Evolutionary conservation across 139 green algal species (phyloP).

Genomic region (Chloropicon primus): DNA sequence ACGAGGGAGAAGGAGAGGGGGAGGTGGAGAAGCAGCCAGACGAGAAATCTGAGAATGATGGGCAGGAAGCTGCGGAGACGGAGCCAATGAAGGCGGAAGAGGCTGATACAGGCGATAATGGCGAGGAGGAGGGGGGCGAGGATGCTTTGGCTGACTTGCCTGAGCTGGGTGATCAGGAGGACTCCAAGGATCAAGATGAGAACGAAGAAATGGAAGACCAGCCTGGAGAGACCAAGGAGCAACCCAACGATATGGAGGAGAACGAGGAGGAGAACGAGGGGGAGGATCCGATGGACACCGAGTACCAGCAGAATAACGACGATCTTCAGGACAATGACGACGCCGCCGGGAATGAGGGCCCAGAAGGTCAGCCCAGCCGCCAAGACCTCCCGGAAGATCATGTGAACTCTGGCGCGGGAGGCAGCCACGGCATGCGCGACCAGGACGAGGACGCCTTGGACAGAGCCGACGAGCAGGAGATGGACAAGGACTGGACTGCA

Average conservation of each 20-base stretch:
- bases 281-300: conserved; percentile 6
- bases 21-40: conserved; percentile 12
- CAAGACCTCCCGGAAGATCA: not conserved
- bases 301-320: conserved; percentile 14
- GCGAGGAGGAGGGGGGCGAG: conserved; percentile 13
- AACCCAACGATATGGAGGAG: conserved; percentile 9
- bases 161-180: conserved; percentile 11
- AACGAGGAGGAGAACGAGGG: conserved; percentile 15
- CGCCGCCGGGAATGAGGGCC: not conserved
- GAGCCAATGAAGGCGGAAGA: conserved; percentile 8
- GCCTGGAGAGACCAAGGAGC: not conserved
- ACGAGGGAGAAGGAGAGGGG: not conserved
- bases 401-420: conserved; percentile 47
- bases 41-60: no score
- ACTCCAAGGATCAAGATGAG: conserved; percentile 11
- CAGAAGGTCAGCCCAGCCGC: not conserved
- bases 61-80: not conserved
- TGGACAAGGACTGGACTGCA: not conserved
- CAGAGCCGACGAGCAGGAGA: conserved; percentile 6
- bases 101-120: conserved; percentile 2
- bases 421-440: conserved; percentile 82
- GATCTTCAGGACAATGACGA: not conserved
- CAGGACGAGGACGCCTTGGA: conserved; percentile 34
- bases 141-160: conserved; percentile 9
- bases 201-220: conserved; percentile 16